Base-by-base conservation (phyloP, 73 alveolate genomes). In the Halteria grandinella region DNA sequence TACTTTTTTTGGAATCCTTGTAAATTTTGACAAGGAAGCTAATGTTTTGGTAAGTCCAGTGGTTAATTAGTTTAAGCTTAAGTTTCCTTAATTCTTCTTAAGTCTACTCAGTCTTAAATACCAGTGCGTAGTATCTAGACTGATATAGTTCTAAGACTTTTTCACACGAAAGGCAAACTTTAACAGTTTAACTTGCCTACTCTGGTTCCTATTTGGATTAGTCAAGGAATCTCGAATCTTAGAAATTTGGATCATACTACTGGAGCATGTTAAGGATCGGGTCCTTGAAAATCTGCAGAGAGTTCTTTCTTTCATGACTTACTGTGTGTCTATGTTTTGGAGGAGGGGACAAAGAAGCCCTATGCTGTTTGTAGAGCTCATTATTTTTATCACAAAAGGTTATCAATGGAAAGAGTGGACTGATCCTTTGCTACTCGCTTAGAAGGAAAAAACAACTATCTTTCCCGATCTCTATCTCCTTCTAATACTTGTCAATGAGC, bases 141-240 rank as follows among this genome's bases (percentile, higher is more conserved):
- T 17, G 18, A 28, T 40, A 60, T 15, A 60, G 24, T 14, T 60
- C 77, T 3, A 60, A 31, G 14, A 60, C 77, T 21, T 60, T 60
- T 37, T 55, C 37, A 39, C 77, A 60, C 6, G 77, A 55, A 60
- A 60, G 43, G 59, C 77, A 60, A 37, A n/a, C n/a, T n/a, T n/a
- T n/a, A n/a, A n/a, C n/a, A n/a, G n/a, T n/a, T n/a, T n/a, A n/a
- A n/a, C n/a, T n/a, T n/a, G n/a, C n/a, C n/a, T n/a, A n/a, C n/a
- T n/a, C n/a, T n/a, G n/a, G n/a, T n/a, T n/a, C n/a, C n/a, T n/a
- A n/a, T n/a, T n/a, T n/a, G n/a, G n/a, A n/a, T n/a, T n/a, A n/a
- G n/a, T n/a, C n/a, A n/a, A n/a, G n/a, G n/a, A n/a, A n/a, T n/a
- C n/a, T n/a, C n/a, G n/a, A n/a, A n/a, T n/a, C n/a, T n/a, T n/a